Conservation (phyloP, 176 grass and related monocot species). For the Rhipidocladum racemiflorum region DNA sequence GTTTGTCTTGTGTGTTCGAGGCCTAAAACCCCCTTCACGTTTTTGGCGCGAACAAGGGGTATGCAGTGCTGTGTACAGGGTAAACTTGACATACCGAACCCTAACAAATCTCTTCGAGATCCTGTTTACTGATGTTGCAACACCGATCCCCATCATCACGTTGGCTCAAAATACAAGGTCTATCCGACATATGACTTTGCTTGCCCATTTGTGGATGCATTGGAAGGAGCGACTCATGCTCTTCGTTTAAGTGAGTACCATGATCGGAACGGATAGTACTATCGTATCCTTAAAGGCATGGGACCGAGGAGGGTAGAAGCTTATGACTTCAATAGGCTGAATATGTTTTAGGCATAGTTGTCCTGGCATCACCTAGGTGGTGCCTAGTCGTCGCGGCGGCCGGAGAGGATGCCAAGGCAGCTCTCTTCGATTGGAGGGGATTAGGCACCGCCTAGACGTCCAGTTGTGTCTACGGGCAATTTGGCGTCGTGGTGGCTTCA, state of each 20-base stretch:
- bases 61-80: constrained; percentile 70
- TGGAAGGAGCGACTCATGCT: constrained; percentile 80
- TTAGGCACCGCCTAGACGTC: too few species aligned
- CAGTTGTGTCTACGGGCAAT: too few species aligned
- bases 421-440: too few species aligned
- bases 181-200: constrained; percentile 97
- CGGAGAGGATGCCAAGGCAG: too few species aligned
- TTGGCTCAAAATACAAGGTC: constrained; percentile 80
- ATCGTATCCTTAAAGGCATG: constrained; percentile 85
- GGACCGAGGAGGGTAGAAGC: constrained; percentile 64
- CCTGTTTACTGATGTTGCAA: constrained; percentile 89
- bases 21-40: too few species aligned
- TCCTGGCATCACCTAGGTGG: too few species aligned
- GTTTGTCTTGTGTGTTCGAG: too few species aligned
- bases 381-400: too few species aligned
- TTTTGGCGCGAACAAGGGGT: too few species aligned
- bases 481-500: too few species aligned
- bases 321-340: constrained; percentile 84
- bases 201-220: constrained; percentile 87
- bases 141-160: constrained; percentile 60
- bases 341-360: too few species aligned
- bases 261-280: constrained; percentile 78
- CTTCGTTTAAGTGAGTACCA: constrained; percentile 93
- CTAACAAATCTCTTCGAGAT: constrained; percentile 81
- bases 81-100: constrained; percentile 87